Evolutionary conservation across 768 basidiomycete species (phyloP).

Genomic region (Collybia sordida): DNA sequence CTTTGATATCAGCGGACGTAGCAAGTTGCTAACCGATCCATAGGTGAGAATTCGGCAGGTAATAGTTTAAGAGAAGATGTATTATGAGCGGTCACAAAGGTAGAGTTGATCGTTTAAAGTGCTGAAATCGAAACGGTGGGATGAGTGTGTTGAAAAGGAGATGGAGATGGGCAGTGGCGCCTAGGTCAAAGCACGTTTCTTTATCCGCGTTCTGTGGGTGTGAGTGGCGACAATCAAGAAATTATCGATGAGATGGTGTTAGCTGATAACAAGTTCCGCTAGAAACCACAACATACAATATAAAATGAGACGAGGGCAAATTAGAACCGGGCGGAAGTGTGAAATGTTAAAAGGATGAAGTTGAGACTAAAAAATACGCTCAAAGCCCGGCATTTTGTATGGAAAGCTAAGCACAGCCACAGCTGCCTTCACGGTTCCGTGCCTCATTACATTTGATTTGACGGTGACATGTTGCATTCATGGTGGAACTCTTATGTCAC

Average conservation of each 20-base stretch:
- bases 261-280: background rate
- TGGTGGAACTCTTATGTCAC: too few relatives aligned
- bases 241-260: conserved; percentile 19
- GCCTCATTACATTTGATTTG: background rate
- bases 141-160: too few relatives aligned
- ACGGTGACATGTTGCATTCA: too few relatives aligned
- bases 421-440: conserved; percentile 12
- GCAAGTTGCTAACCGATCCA: conserved; percentile 44
- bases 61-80: conserved; percentile 3
- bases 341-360: conserved; percentile 13
- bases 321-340: conserved; percentile 9
- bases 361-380: conserved; percentile 12
- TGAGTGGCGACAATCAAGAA: conserved; percentile 19
- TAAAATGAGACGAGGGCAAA: conserved; percentile 15
- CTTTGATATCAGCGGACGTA: conserved; percentile 11
- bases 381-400: conserved; percentile 12
- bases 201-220: conserved; percentile 9
- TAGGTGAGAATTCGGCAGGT: conserved; percentile 15
- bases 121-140: conserved; percentile 13
- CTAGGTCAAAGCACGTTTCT: conserved; percentile 3
- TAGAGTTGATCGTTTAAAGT: conserved; percentile 12
- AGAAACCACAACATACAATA: conserved; percentile 11
- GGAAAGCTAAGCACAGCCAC: conserved; percentile 17
- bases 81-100: conserved; percentile 7
- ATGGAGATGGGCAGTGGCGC: conserved; percentile 2